Evolutionary conservation across 73 alveolate genomes (phyloP).

Genomic region (Strombidium stylifer): DNA sequence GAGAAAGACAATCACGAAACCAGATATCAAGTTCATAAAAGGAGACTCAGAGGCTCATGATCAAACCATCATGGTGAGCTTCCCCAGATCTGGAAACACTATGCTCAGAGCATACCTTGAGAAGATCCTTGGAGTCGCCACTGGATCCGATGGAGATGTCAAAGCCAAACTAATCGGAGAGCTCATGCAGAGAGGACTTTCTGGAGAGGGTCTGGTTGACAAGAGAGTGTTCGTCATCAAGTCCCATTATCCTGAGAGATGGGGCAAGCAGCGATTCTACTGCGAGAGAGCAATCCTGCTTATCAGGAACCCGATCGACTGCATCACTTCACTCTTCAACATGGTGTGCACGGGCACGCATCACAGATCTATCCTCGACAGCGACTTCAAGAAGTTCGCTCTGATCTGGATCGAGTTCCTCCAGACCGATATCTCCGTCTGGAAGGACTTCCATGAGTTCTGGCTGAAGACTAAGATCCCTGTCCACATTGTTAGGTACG

Average conservation of each 20-base stretch:
- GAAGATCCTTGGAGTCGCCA: conserved; percentile 12
- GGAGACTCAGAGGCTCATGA: too few relatives aligned
- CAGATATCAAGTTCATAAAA: too few relatives aligned
- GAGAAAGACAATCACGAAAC: too few relatives aligned
- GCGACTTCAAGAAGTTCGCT: conserved; percentile 25
- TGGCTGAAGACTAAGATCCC: conserved; percentile 60
- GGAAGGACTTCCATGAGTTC: conserved; percentile 62
- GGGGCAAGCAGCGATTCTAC: conserved; percentile 31
- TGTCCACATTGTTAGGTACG: conserved; percentile 44
- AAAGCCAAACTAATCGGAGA: conserved; percentile 25
- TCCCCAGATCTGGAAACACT: conserved; percentile 59
- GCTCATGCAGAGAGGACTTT: conserved; percentile 26
- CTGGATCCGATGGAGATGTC: conserved; percentile 52
- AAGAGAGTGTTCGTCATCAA: conserved; percentile 50
- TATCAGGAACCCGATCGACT: conserved; percentile 57
- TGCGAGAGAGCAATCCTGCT: conserved; percentile 44
- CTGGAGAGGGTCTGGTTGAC: conserved; percentile 59
- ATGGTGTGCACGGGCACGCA: conserved; percentile 57
- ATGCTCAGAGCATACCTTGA: conserved; percentile 38
- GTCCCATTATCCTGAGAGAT: conserved; percentile 61
- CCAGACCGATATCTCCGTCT: conserved; percentile 47
- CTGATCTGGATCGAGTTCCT: conserved; percentile 24
- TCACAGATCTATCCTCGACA: conserved; percentile 22
- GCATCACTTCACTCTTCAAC: conserved; percentile 44
- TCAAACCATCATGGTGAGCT: conserved; percentile 30